Base-by-base conservation (phyloP, 805 yeast species). In the Kurtzmaniella cleridarum region DNA sequence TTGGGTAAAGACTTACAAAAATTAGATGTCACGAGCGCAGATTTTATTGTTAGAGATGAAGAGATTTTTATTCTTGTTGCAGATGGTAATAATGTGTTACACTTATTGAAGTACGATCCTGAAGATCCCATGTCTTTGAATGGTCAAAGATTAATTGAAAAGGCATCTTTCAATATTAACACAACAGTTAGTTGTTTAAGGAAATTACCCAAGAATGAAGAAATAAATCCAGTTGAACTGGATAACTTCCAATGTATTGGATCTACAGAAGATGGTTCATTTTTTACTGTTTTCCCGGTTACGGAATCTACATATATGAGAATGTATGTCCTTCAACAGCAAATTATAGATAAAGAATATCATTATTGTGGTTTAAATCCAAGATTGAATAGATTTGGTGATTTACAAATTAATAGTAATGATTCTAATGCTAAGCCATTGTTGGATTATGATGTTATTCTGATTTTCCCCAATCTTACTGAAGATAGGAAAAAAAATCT, bases 361-460 rank as follows among this genome's bases (percentile, higher is more conserved):
- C 89, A 84, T 45, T 60, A 66, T 41, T 81, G 84, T 36, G 96
- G 97, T 0, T 64, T 93, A 47, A 93, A 91, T 55, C 95, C 96
- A 2, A 71, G 75, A 45, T 64, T 78, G 69, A 82, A 82, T 49
- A 61, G 86, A 30, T 57, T 76, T 37, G 71, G 68, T 11, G 74
- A 74, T 3, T 55, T 68, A 9, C 43, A 64, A n/a, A 46, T 61
- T 23, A 46, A 60, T 2, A 60, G 52, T 38, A 55, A 64, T 12
- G 65, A 63, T 14, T 45, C 62, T 26, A 70, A 74, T 12, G 62
- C 71, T 38, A 76, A 84, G 47, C 89, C 89, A 0, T 62, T 84
- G 39, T 67, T 84, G 39, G 91, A 84, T 48, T 75, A 73, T 45
- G 78, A 75, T 31, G 63, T 83, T 35, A 66, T 84, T 35, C 68